Evolutionary conservation across 1,139 yeast species (phyloP).

Genomic region (Yamadazyma siamensis): DNA sequence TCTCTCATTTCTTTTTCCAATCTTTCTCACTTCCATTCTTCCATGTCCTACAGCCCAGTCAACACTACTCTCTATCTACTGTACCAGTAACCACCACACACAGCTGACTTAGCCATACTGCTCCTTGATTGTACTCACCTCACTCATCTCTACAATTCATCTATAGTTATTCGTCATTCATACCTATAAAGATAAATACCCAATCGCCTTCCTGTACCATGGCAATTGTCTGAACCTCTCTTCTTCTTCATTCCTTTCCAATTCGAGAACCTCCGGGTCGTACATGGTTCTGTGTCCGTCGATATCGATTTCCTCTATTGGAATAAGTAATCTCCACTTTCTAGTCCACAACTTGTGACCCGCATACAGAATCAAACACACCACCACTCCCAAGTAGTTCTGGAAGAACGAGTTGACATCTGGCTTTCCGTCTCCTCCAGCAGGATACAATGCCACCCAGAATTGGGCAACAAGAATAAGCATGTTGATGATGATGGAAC

Average conservation of each 20-base stretch:
- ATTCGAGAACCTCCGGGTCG: conserved; percentile 38
- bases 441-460: conserved; percentile 43
- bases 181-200: not conserved
- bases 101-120: no score
- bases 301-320: conserved; percentile 37
- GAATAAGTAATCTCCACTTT: conserved; percentile 30
- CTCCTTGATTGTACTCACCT: no score
- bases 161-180: no score
- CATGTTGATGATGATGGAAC: conserved; percentile 31
- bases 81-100: no score
- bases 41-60: no score
- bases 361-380: conserved; percentile 32
- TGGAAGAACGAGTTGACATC: conserved; percentile 33
- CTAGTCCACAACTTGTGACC: conserved; percentile 37
- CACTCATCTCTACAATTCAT: no score
- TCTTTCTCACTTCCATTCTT: no score
- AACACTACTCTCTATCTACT: no score
- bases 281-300: conserved; percentile 40
- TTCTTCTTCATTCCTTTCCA: conserved; percentile 40
- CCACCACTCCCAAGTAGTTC: conserved; percentile 36
- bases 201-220: conserved; percentile 12
- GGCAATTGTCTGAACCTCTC: conserved; percentile 31
- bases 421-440: conserved; percentile 27
- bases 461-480: conserved; percentile 41
- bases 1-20: no score